Base-by-base conservation (phyloP, 1,139 yeast genomes). In the Debaryomycetaceae sp. region DNA sequence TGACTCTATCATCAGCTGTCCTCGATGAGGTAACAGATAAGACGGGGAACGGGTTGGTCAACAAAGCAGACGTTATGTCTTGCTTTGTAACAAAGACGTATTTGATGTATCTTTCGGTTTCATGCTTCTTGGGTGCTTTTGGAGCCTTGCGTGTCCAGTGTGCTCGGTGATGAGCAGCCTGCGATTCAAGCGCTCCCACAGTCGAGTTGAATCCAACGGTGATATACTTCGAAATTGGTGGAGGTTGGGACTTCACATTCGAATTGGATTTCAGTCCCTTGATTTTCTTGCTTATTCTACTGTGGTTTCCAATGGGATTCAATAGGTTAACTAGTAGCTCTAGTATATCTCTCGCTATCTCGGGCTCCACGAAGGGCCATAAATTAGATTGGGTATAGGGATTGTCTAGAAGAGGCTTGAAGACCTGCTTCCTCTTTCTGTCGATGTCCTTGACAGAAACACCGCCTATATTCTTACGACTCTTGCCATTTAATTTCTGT, bases 341-440 rank as follows among this genome's bases (percentile, higher is more conserved):
- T 8, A 75, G 41, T 4, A 81, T 60, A 42, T 68, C 68, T 1
- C 49, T 46, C 4, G 75, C 73, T 0, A 62, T 49, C 5, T 66
- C 60, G 1, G 73, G 72, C 3, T 66, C 71, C 0, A 81, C 61
- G 31, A 60, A 60, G 1, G 87, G 87, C 83, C 86, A 82, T 31
- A 60, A 43, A 41, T 65, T 66, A 1, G 75, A 66, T 44, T 69
- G 72, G 0, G 85, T 76, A 54, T 66, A 81, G 4, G 87, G 86
- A 50, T 80, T 81, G 34, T 81, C 83, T 20, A 83, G 65, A 5
- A 83, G 68, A 0, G 87, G 85, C 55, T 80, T 82, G 58, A 78
- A 79, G 4, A 81, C 78, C 48, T 78, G 81, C 43, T 74, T 65
- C 43, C 76, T 66, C 50, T 73, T 75, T 44, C 62, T 63, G 42